A percentile compares a stretch with the other conserved stretches of the same genome.
These are phyloP conservation scores for Solanum chacoense DNA, from an alignment of 305 asterid genomes.

Conservation along the genomic window DNA sequence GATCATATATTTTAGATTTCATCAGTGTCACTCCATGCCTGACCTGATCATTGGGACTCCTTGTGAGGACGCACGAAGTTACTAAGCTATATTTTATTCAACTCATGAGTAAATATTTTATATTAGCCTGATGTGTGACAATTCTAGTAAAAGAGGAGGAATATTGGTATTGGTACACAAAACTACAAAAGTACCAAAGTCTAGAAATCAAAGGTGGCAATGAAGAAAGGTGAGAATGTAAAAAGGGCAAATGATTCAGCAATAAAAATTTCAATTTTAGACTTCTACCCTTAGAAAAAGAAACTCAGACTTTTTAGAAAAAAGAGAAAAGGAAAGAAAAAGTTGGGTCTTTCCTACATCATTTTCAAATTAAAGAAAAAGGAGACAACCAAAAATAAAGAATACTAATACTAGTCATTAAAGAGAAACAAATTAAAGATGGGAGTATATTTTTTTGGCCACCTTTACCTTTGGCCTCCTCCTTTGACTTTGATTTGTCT, in stretches of 20 bases:
- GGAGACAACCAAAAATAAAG: background rate
- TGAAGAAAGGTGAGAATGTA: background rate
- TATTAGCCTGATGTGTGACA: background rate
- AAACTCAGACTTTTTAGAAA: background rate
- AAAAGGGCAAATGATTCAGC: background rate
- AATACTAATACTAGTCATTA: background rate
- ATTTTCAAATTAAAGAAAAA: slow-evolving; percentile 1
- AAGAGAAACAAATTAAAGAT: background rate
- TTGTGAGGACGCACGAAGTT: background rate
- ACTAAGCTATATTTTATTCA: background rate
- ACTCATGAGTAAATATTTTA: background rate
- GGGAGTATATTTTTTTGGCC: background rate
- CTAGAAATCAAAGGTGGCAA: background rate
- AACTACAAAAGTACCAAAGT: background rate
- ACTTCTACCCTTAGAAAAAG: background rate
- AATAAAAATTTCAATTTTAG: background rate
- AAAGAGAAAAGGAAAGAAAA: background rate
- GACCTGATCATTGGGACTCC: background rate
- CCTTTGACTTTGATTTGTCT: background rate
- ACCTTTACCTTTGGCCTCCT: background rate
- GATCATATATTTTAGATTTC: too few species aligned
- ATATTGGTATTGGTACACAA: background rate
- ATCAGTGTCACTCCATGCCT: background rate
- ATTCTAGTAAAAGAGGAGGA: background rate
- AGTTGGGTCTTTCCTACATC: background rate